These are phyloP conservation scores for Pestalotiopsis sp. DNA, from an alignment of 2,329 filamentous ascomycete species.

Conservation along the genomic window DNA sequence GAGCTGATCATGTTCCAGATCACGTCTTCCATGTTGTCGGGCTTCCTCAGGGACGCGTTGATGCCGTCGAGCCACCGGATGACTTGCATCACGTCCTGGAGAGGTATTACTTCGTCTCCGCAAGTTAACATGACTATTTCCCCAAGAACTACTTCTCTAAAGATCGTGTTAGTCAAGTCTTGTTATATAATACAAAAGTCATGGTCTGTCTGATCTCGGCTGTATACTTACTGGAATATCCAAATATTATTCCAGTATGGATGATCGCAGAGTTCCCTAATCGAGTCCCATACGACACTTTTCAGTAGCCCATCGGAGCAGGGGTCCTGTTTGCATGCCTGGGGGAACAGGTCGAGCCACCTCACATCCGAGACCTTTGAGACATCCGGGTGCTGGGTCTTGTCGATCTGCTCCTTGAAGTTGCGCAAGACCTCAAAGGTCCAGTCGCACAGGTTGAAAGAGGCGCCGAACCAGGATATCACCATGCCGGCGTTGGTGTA, in stretches of 20 bases:
- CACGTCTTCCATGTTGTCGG: neutral
- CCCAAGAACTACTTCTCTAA: neutral
- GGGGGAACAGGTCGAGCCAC: neutral
- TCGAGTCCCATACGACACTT: slow-evolving; percentile 4
- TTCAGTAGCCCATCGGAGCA: neutral
- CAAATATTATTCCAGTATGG: slow-evolving; percentile 6
- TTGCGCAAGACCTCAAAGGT: neutral
- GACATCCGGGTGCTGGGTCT: neutral
- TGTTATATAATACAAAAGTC: neutral
- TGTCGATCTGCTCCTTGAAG: slow-evolving; percentile 8
- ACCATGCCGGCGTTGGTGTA: slow-evolving; percentile 5
- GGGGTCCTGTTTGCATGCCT: slow-evolving; percentile 1
- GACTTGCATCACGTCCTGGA: neutral
- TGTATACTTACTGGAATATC: slow-evolving; percentile 3
- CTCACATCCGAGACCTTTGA: neutral
- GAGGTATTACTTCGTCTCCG: slow-evolving; percentile 3
- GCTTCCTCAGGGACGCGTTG: neutral
- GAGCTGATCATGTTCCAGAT: slow-evolving; percentile 2
- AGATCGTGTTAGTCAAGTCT: neutral
- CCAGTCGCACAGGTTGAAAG: slow-evolving; percentile 1
- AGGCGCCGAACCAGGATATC: slow-evolving; percentile 6
- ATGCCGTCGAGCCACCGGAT: neutral
- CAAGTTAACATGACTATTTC: slow-evolving; percentile 2
- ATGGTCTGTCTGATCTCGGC: too few relatives aligned
- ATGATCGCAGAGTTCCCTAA: slow-evolving; percentile 4